Base-by-base conservation (phyloP, 164 flowering plant species). In the Nymphaea thermarum region DNA sequence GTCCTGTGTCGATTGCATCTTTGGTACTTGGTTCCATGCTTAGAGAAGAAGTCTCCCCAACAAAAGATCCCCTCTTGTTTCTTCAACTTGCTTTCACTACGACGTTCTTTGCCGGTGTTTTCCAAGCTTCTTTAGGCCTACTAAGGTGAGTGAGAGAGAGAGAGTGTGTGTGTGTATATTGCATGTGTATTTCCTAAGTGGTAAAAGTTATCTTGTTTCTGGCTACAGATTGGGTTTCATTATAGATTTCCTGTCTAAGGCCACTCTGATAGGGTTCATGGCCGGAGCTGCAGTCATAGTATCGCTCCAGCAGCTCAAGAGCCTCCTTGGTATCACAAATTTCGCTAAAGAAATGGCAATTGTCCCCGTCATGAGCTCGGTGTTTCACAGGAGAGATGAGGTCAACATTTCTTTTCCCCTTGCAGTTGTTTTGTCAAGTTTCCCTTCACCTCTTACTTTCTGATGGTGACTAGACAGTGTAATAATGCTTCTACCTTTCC, bases 231-330 rank as follows among this genome's bases (percentile, higher is more conserved):
- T 94, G 71, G 98, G 98, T 3, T 94, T 94, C 70, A 80, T 94
- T 3, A 88, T 94, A 67, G 98, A 94, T 72, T 94, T 89, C 67
- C 83, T 94, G 1, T 94, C 98, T 18, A 94, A 88, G 71, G 96
- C 97, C 2, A 94, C 90, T 6, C 79, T 91, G 0, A 82, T 85
- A 16, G 98, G 98, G 15, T 94, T 91, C 81, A 91, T 89, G 97
- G 98, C 93, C 44, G 98, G 98, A n/a, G 89, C 98, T 61, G 98
- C 98, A 36, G 82, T 94, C 8, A 89, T 94, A 41, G 98, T 94
- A 15, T 91, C 98, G 60, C 84, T 94, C 53, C 98, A 94, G 67
- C 97, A 93, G 70, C 93, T 91, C 2, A 91, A 91, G 70, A 72
- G 85, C 72, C 87, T 94, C 45, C 90, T 94, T 71, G 98, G 98